Percentiles rank a stretch among this genome's conserved stretches.
These are phyloP conservation scores for Eucalyptus erythrocorys DNA, from an alignment of 345 rosid species.

Conservation along the genomic window DNA sequence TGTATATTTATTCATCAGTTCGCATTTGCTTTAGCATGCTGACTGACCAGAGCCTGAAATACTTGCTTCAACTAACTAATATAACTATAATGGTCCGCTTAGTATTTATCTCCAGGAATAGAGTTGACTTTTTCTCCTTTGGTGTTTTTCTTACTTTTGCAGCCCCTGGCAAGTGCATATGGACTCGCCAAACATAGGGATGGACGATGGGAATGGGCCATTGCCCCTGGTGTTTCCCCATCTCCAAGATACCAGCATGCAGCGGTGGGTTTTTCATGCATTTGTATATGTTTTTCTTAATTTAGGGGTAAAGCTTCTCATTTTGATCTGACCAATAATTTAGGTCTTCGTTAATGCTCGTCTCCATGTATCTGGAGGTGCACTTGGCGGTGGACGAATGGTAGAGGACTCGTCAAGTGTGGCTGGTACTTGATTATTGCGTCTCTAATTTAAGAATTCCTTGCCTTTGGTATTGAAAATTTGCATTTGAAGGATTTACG, in stretches of 20 bases:
- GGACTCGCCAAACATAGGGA: conserved; percentile 99
- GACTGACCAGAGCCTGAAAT: not conserved
- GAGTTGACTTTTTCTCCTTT: not conserved
- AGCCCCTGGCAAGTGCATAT: conserved; percentile 98
- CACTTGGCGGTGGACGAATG: conserved; percentile 99
- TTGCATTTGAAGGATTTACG: not conserved
- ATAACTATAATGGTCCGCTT: not conserved
- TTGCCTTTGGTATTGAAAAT: not conserved
- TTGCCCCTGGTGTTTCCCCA: conserved; percentile 99
- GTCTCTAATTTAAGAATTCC: not conserved
- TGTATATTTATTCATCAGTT: not conserved
- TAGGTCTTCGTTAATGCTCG: conserved; percentile 99
- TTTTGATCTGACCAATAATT: not conserved
- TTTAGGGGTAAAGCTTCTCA: not conserved
- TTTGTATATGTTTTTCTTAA: not conserved
- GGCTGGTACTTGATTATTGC: conserved; percentile 55
- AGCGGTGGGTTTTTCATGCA: conserved; percentile 49
- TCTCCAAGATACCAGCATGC: conserved; percentile 99
- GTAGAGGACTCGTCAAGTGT: conserved; percentile 98
- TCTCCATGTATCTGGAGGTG: conserved; percentile 99
- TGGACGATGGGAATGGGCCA: conserved; percentile 99
- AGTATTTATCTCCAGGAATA: not conserved
- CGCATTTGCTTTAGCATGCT: not conserved
- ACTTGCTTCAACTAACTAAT: not conserved
- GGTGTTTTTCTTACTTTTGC: conserved; percentile 6